Percentiles rank a stretch among this genome's conserved stretches.
phyloP scores from a whole-genome alignment of 495 filamentous ascomycete genomes.

The Aspergillus biplanus region DNA sequence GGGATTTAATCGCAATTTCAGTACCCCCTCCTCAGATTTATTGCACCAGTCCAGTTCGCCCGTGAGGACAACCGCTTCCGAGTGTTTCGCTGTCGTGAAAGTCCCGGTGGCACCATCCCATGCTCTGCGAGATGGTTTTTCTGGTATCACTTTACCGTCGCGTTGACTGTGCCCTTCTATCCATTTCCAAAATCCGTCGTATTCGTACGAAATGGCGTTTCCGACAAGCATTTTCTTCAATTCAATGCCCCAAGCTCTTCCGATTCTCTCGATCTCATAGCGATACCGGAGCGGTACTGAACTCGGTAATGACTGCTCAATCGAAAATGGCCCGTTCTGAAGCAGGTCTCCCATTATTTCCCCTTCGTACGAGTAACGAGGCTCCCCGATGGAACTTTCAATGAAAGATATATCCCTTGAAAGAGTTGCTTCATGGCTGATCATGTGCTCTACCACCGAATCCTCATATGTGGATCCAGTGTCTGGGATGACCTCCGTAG shows the following conservation, averaged over 20 bases:
- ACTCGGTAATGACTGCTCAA: conserved; percentile 28
- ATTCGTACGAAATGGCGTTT: conserved; percentile 29
- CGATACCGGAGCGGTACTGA: conserved; percentile 45
- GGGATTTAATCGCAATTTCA: conserved; percentile 47
- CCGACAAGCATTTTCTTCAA: conserved; percentile 36
- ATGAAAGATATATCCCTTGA: conserved; percentile 17
- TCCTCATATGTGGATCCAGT: conserved; percentile 38
- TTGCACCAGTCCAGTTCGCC: conserved; percentile 47
- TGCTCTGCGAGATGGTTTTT: conserved; percentile 39
- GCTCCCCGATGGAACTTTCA: conserved; percentile 2
- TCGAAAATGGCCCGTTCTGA: conserved; percentile 39
- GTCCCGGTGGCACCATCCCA: conserved; percentile 45
- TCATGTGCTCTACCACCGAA: conserved; percentile 34
- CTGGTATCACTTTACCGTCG: conserved; percentile 37
- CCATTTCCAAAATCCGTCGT: conserved; percentile 46
- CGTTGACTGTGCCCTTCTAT: conserved; percentile 37
- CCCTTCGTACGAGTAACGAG: conserved; percentile 23
- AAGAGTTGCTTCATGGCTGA: conserved; percentile 28
- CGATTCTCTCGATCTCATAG: conserved; percentile 50
- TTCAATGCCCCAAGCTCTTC: conserved; percentile 39
- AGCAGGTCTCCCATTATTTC: conserved; percentile 35
- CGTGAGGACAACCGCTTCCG: conserved; percentile 45
- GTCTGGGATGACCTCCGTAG: conserved; percentile 32
- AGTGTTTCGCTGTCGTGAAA: conserved; percentile 42
- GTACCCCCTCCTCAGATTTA: conserved; percentile 38